Percentiles rank a stretch among this genome's conserved stretches.
Conservation (phyloP, 495 filamentous ascomycete genomes). For the Hapsidospora chrysogenum region DNA sequence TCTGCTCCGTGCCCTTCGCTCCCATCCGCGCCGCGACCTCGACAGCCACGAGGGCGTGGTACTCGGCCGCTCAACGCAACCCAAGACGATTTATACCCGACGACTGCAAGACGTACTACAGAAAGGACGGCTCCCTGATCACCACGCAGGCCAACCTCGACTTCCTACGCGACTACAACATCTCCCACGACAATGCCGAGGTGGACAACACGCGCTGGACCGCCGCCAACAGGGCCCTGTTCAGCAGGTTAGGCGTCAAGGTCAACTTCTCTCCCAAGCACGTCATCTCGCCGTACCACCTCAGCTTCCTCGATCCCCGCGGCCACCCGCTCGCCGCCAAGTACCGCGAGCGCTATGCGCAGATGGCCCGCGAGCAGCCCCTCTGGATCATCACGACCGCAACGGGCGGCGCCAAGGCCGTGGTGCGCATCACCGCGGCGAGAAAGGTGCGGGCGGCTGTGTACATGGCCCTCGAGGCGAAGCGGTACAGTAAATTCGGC, state of each 20-base stretch:
- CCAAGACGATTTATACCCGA: slow-evolving; percentile 1
- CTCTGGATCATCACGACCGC: slow-evolving; percentile 34
- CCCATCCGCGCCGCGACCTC: not conserved
- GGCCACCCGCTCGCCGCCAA: slow-evolving; percentile 18
- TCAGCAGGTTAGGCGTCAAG: not conserved
- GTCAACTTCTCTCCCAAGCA: slow-evolving; percentile 5
- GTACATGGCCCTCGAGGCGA: slow-evolving; percentile 31
- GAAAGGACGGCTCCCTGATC: not conserved
- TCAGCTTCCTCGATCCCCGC: slow-evolving; percentile 12
- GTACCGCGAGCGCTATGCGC: slow-evolving; percentile 12
- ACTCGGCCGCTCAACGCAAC: not conserved
- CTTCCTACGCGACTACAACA: not conserved
- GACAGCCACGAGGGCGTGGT: not conserved
- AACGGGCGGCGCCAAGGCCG: slow-evolving; percentile 12
- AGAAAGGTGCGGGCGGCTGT: slow-evolving; percentile 38
- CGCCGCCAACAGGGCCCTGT: not conserved
- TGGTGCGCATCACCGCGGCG: slow-evolving; percentile 34
- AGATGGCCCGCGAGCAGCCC: slow-evolving; percentile 10
- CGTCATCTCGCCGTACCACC: slow-evolving; percentile 7
- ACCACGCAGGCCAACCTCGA: not conserved
- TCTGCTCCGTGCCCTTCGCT: not conserved
- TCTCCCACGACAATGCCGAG: not conserved
- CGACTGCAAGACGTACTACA: not conserved
- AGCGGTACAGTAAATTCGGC: slow-evolving; percentile 40
- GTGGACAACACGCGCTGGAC: not conserved